A percentile compares a stretch with the other conserved stretches of the same genome.
These are phyloP conservation scores for Metroxylon sagu DNA, from an alignment of 176 grass and related monocot species.

Conservation along the genomic window DNA sequence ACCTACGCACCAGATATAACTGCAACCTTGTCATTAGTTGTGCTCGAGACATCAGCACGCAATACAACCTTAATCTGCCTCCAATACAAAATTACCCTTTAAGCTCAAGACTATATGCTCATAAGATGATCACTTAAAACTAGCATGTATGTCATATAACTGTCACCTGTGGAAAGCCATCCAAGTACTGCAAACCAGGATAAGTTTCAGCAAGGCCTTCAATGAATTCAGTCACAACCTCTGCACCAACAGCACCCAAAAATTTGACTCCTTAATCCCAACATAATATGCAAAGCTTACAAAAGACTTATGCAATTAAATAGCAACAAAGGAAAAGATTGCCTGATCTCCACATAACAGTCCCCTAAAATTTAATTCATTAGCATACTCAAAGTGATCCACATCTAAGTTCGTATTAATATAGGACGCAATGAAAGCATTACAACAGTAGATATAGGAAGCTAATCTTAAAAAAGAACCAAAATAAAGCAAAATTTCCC, in stretches of 20 bases:
- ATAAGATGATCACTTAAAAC: constrained; percentile 9
- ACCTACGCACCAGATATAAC: constrained; percentile 73
- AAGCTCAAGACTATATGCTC: constrained; percentile 10
- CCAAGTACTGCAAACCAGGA: constrained; percentile 85
- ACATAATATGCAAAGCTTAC: too few species aligned
- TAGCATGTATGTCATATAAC: constrained; percentile 7
- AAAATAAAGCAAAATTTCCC: too few species aligned
- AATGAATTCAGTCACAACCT: constrained; percentile 93
- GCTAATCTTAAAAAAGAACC: too few species aligned
- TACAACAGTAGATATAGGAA: too few species aligned
- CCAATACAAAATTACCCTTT: constrained; percentile 1
- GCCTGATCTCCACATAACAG: too few species aligned
- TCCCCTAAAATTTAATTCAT: too few species aligned
- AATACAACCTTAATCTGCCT: constrained; percentile 94
- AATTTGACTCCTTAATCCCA: too few species aligned
- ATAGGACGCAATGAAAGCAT: too few species aligned
- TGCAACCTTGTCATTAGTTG: constrained; percentile 69
- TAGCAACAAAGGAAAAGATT: too few species aligned
- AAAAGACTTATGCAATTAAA: too few species aligned
- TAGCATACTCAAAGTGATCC: too few species aligned
- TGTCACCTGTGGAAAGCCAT: constrained; percentile 84
- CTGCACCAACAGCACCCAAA: constrained; percentile 19
- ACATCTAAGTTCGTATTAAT: too few species aligned
- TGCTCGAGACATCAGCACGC: constrained; percentile 66
- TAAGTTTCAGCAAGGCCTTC: constrained; percentile 98